Conservation (phyloP, 2,329 filamentous ascomycete species). For the Fusarium setosum region DNA sequence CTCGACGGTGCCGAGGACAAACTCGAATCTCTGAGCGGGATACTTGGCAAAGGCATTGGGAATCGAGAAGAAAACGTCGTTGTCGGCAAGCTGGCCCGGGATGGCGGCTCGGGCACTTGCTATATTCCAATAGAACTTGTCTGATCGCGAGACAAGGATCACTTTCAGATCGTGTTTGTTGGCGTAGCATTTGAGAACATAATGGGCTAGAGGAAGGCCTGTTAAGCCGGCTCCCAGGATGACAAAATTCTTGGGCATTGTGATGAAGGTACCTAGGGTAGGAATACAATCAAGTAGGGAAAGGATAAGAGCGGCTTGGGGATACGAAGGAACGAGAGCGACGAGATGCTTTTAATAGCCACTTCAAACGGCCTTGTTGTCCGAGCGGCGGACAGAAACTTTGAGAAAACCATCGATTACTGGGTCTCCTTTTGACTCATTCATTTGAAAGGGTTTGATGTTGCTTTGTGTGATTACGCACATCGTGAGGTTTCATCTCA, state of each 20-base stretch:
- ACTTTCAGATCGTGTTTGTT: conserved; percentile 4
- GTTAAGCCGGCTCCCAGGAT: not conserved
- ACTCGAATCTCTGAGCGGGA: not conserved
- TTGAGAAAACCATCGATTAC: not conserved
- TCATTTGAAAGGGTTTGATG: not conserved
- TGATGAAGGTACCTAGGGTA: not conserved
- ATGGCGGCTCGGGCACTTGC: not conserved
- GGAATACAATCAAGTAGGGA: not conserved
- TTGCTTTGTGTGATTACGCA: too few species aligned
- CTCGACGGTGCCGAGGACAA: not conserved
- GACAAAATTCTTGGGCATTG: not conserved
- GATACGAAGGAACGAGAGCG: not conserved
- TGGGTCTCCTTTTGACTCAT: not conserved
- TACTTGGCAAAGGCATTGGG: not conserved
- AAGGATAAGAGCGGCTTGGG: not conserved
- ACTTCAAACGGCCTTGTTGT: not conserved
- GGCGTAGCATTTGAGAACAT: conserved; percentile 4
- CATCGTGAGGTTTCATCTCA: not conserved
- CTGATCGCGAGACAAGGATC: conserved; percentile 5
- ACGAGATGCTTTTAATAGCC: not conserved
- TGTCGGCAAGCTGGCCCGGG: not conserved
- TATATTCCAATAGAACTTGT: conserved; percentile 15
- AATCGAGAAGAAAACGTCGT: not conserved
- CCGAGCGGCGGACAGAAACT: not conserved
- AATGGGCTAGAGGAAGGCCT: not conserved